Evolutionary conservation across 441 rosid genomes (phyloP), one percentile per base, ranked within the genome.

Genomic region (Gossypium lobatum): DNA sequence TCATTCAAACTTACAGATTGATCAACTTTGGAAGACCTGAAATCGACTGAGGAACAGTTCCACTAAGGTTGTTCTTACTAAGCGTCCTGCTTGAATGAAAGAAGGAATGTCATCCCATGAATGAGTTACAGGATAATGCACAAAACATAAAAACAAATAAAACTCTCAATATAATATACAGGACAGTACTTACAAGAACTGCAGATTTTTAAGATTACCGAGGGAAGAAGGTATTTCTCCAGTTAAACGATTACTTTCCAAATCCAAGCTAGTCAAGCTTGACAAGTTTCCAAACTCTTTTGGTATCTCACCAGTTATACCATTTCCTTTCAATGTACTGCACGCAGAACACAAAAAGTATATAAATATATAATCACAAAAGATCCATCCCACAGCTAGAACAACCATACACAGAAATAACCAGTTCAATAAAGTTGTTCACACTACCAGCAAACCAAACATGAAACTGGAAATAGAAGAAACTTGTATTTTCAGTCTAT

Each of bases 271-370:
- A 37, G 85, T 90, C 82, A 95, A 88, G 81, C 88, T 89, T 11
- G 93, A 80, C 76, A 95, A 79, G 79, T 91, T 93, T 50, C 98
- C 99, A 60, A 93, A 85, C 54, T 90, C 99, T 58, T 80, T 70
- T 20, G 99, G 98, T 80, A 95, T 90, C 75, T 52, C 86, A 70
- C 99, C 99, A 18, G 80, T 84, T 77, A 95, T 87, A 73, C 93
- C 98, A 90, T 85, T 95, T 77, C 96, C 99, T 74, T 85, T 92
- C 84, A 93, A 73, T 11, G 87, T 88, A 73, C 99, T 95, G 88
- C 80, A 66, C 39, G 70, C 78, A 4, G 39, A 53, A 50, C 26
- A 64, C 3, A n/a, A 14, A 48, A 26, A 53, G 21, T 16, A 23
- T 3, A 59, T 13, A 59, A 60, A 62, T 20, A 26, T 4, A 28